phyloP scores from a whole-genome alignment of 192 early-diverging fungal genomes.

The Coemansia sp. region DNA sequence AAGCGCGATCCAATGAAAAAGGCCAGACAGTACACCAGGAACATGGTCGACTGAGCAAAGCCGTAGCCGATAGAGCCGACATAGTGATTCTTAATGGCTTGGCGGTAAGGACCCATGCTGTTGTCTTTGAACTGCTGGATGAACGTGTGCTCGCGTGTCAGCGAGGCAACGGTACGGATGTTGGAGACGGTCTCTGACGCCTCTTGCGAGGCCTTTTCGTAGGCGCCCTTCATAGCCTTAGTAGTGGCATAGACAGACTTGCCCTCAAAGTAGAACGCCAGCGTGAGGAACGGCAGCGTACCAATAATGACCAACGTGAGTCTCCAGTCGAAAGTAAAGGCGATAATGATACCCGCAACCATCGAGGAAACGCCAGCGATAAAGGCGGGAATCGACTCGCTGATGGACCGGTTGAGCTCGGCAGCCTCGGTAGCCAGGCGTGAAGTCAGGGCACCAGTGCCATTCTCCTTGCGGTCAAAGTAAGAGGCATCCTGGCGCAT shows the following conservation, averaged over 20 bases:
- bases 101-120: conserved; percentile 70
- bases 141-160: conserved; percentile 77
- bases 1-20: conserved; percentile 77
- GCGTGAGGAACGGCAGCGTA: conserved; percentile 63
- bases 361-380: conserved; percentile 29
- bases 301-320: conserved; percentile 78
- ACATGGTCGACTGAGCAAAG: conserved; percentile 72
- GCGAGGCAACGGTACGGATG: conserved; percentile 84
- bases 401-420: conserved; percentile 62
- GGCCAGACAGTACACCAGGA: conserved; percentile 75
- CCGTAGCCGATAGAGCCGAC: conserved; percentile 74
- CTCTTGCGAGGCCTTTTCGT: conserved; percentile 80
- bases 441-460: conserved; percentile 82
- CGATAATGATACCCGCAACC: conserved; percentile 60
- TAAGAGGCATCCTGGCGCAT: conserved; percentile 87
- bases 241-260: conserved; percentile 50
- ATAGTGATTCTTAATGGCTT: conserved; percentile 67
- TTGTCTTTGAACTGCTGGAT: conserved; percentile 65
- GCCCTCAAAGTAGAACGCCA: conserved; percentile 44
- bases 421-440: conserved; percentile 81
- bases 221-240: conserved; percentile 69
- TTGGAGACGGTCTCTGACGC: conserved; percentile 84
- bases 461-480: conserved; percentile 80
- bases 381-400: conserved; percentile 49
- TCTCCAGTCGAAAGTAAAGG: conserved; percentile 79